phyloP scores from a whole-genome alignment of 2,329 filamentous ascomycete species.

The Diplodia mutila region DNA sequence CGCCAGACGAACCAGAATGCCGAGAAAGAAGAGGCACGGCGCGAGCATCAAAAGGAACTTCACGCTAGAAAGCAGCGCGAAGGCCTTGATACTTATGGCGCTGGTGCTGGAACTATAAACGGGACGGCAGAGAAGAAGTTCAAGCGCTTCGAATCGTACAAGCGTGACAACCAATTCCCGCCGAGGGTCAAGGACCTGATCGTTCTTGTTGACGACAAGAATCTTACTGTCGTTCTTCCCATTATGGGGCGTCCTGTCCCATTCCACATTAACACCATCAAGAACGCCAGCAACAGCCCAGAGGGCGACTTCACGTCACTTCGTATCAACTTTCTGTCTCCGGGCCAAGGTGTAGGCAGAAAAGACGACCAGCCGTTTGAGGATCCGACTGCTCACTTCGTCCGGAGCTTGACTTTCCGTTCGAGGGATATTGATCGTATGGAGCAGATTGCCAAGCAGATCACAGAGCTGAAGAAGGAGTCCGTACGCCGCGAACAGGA shows the following conservation, averaged over 20 bases:
- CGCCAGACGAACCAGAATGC: constrained; percentile 86
- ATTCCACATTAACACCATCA: constrained; percentile 98
- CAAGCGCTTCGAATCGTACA: constrained; percentile 99
- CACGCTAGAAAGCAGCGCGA: constrained; percentile 87
- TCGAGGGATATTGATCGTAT: constrained; percentile 88
- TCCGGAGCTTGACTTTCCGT: constrained; percentile 91
- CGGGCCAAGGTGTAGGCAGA: constrained; percentile 92
- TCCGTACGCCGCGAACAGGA: constrained; percentile 91
- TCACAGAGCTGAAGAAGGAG: constrained; percentile 94
- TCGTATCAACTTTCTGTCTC: constrained; percentile 95
- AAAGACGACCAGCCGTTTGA: constrained; percentile 99
- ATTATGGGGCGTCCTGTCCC: constrained; percentile 97
- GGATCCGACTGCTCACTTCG: constrained; percentile 92
- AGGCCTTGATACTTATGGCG: constrained; percentile 81
- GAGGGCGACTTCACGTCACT: constrained; percentile 93
- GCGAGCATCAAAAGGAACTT: constrained; percentile 90
- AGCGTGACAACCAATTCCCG: constrained; percentile 93
- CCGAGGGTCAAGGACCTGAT: constrained; percentile 79
- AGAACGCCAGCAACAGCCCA: constrained; percentile 97
- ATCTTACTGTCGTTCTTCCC: constrained; percentile 85
- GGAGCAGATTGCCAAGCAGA: constrained; percentile 87
- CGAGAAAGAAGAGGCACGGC: constrained; percentile 82
- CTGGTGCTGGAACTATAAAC: constrained; percentile 81
- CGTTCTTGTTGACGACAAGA: constrained; percentile 90
- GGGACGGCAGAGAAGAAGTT: constrained; percentile 97